Conservation (phyloP, 208 protist genomes). For the Crithidia fasciculata region DNA sequence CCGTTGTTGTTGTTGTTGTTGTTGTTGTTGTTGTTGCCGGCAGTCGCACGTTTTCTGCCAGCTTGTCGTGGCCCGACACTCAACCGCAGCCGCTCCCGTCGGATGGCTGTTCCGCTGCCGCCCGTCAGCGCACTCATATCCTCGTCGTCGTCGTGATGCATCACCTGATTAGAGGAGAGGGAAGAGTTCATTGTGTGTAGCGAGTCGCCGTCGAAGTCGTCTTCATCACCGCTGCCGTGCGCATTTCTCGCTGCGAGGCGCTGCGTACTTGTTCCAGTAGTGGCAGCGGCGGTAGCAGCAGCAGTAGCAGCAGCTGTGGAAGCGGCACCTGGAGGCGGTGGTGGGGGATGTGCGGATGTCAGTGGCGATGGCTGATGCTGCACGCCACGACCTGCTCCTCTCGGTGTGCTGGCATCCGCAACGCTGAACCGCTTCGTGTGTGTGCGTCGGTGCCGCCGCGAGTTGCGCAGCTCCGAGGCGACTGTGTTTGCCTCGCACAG, state of each 20-base stretch:
- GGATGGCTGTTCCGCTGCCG: background rate
- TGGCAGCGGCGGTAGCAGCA: too few species aligned
- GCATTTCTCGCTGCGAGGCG: too few species aligned
- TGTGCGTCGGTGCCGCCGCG: constrained; percentile 2
- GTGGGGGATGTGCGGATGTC: background rate
- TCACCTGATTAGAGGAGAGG: constrained; percentile 6
- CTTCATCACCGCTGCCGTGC: too few species aligned
- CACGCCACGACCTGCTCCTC: background rate
- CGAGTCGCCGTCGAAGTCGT: constrained; percentile 10
- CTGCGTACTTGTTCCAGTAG: too few species aligned
- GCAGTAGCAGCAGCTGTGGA: too few species aligned
- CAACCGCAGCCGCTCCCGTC: background rate
- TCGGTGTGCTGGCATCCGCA: background rate
- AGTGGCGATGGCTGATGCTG: background rate
- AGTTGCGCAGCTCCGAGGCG: background rate
- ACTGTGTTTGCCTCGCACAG: constrained; percentile 31
- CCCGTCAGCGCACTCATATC: background rate
- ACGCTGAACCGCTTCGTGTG: background rate
- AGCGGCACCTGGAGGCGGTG: background rate
- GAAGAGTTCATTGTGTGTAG: constrained; percentile 37
- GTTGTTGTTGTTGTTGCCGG: background rate
- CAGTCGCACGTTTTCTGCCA: background rate
- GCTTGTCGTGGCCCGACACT: background rate
- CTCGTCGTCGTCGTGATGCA: background rate
- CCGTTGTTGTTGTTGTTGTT: too few species aligned